phyloP scores from a whole-genome alignment of 2,329 filamentous ascomycete genomes.

The Neofusicoccum ribis region DNA sequence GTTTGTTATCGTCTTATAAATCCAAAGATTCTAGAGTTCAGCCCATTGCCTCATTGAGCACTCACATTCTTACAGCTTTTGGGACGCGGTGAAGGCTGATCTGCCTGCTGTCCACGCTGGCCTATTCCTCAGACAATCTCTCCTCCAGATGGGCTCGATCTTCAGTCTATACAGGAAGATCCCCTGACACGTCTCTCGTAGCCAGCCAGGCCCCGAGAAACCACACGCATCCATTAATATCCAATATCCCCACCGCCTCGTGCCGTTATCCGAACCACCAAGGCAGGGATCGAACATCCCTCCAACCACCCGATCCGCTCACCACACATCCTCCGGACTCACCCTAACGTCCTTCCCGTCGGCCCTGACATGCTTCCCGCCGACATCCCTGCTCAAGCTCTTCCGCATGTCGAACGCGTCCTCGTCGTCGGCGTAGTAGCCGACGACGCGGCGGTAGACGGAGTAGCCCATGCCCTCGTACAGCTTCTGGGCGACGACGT shows the following conservation, averaged over 20 bases:
- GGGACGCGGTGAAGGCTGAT: not conserved
- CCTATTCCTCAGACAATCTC: not conserved
- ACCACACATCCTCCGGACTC: conserved; percentile 84
- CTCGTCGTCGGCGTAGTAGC: conserved; percentile 93
- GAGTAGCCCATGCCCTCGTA: conserved; percentile 90
- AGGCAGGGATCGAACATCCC: not conserved
- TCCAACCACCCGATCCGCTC: conserved; percentile 25
- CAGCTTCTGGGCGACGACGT: conserved; percentile 81
- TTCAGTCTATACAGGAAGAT: too few species aligned
- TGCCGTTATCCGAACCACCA: too few species aligned
- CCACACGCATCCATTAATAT: too few species aligned
- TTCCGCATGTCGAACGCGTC: conserved; percentile 99
- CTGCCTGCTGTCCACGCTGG: not conserved
- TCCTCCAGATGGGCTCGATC: not conserved
- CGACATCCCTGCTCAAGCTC: conserved; percentile 76
- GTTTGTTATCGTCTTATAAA: too few species aligned
- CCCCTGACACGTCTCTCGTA: too few species aligned
- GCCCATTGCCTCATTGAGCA: not conserved
- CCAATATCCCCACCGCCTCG: too few species aligned
- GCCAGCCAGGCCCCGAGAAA: too few species aligned
- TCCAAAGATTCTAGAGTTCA: not conserved
- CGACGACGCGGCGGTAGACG: conserved; percentile 82
- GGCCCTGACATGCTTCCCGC: conserved; percentile 72
- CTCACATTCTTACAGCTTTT: not conserved
- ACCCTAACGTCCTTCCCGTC: conserved; percentile 80